Percentiles rank a stretch among this genome's conserved stretches.
Evolutionary conservation across 371 early-diverging fungal genomes (phyloP).

Genomic region (Lichtheimia corymbifera): DNA sequence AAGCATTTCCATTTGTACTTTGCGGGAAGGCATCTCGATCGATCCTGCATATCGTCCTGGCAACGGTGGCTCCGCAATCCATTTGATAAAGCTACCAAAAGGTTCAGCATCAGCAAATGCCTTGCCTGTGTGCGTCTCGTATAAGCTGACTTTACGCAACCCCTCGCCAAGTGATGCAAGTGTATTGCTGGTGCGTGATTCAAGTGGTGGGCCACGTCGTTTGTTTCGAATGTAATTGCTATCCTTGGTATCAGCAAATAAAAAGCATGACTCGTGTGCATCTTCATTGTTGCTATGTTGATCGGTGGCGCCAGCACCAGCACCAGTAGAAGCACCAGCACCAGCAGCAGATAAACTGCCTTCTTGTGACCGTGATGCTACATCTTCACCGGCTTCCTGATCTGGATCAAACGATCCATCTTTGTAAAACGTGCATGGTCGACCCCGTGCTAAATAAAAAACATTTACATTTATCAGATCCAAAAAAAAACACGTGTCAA

Average conservation of each 20-base stretch:
- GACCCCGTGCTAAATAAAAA: conserved; percentile 20
- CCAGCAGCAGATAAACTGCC: background rate
- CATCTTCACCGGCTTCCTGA: conserved; percentile 6
- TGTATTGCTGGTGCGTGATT: conserved; percentile 18
- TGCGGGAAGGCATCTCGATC: conserved; percentile 31
- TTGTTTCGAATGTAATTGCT: conserved; percentile 11
- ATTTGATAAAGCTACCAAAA: conserved; percentile 23
- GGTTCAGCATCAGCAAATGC: conserved; percentile 18
- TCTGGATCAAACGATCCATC: conserved; percentile 27
- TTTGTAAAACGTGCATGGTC: conserved; percentile 31
- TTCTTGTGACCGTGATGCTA: background rate
- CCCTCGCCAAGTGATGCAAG: conserved; percentile 21
- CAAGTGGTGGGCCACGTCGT: conserved; percentile 16
- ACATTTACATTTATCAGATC: background rate
- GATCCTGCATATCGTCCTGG: conserved; percentile 25
- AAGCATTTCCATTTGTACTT: conserved; percentile 35
- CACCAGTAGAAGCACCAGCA: background rate
- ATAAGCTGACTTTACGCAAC: conserved; percentile 17
- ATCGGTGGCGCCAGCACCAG: background rate
- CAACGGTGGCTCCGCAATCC: conserved; percentile 20
- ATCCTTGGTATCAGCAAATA: conserved; percentile 21
- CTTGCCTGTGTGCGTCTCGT: conserved; percentile 11
- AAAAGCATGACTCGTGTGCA: conserved; percentile 3
- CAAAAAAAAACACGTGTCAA: no score
- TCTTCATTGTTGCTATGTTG: conserved; percentile 5